Conservation (phyloP, 495 filamentous ascomycete species). For the Aspergillus sclerotioniger region DNA sequence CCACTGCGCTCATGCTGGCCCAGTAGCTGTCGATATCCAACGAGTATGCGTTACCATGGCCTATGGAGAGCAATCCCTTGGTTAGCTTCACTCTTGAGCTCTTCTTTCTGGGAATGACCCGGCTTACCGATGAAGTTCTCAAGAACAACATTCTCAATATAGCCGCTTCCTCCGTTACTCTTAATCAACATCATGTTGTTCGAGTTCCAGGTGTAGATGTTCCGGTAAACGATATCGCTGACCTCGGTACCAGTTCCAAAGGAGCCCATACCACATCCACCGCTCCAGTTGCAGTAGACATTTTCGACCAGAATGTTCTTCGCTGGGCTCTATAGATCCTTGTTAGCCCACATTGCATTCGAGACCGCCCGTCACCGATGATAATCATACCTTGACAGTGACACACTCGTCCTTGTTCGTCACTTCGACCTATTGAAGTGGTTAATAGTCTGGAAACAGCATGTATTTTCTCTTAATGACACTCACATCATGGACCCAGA, state of each 20-base stretch:
- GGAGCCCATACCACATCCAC: conserved; percentile 54
- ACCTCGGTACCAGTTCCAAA: conserved; percentile 39
- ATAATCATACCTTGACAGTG: conserved; percentile 41
- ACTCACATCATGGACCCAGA: conserved; percentile 52
- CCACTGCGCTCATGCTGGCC: conserved; percentile 34
- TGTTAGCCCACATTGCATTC: conserved; percentile 10
- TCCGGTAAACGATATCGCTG: conserved; percentile 47
- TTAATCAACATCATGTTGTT: conserved; percentile 68
- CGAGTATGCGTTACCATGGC: conserved; percentile 51
- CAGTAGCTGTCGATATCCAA: conserved; percentile 58
- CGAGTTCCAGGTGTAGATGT: conserved; percentile 51
- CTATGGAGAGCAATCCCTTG: conserved; percentile 13
- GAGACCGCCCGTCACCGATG: neutral
- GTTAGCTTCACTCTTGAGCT: neutral
- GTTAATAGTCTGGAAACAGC: conserved; percentile 2
- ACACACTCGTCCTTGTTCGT: conserved; percentile 59
- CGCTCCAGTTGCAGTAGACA: conserved; percentile 58
- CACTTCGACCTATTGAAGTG: conserved; percentile 44
- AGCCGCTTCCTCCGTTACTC: conserved; percentile 54
- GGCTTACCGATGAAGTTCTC: conserved; percentile 55
- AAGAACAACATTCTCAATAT: conserved; percentile 40
- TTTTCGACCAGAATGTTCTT: conserved; percentile 54
- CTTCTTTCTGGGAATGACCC: neutral
- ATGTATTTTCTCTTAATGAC: neutral
- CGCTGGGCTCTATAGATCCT: conserved; percentile 30